Percentiles rank a stretch among this genome's conserved stretches.
phyloP scores from a whole-genome alignment of 352 stramenopile species.

The Bremia lactucae region DNA sequence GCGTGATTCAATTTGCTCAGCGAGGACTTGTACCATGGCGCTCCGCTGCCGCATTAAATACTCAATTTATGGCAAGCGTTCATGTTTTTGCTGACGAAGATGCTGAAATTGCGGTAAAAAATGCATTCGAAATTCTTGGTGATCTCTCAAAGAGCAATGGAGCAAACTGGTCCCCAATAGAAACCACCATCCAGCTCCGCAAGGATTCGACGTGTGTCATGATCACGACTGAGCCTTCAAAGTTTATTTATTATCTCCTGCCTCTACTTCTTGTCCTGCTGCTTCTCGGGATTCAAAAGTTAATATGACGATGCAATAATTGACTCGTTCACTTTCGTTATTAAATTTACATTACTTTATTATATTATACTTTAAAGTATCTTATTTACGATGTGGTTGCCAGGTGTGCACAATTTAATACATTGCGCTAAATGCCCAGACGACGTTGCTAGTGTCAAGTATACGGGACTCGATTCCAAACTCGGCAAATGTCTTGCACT shows the following conservation, averaged over 20 bases:
- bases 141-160: slow-evolving; percentile 3
- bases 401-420: slow-evolving; percentile 33
- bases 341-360: not conserved
- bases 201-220: slow-evolving; percentile 8
- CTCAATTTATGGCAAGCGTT: slow-evolving; percentile 23
- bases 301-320: slow-evolving; percentile 6
- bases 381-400: no score
- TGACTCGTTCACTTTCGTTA: not conserved
- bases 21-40: slow-evolving; percentile 35
- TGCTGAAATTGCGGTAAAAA: slow-evolving; percentile 25
- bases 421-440: slow-evolving; percentile 70
- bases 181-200: slow-evolving; percentile 12
- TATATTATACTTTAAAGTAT: no score
- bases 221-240: slow-evolving; percentile 11
- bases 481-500: slow-evolving; percentile 59
- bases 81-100: slow-evolving; percentile 47
- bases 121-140: slow-evolving; percentile 53
- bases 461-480: slow-evolving; percentile 63
- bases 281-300: slow-evolving; percentile 26
- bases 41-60: slow-evolving; percentile 12
- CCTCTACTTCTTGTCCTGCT: slow-evolving; percentile 27
- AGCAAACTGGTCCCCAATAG: slow-evolving; percentile 14
- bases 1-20: slow-evolving; percentile 31
- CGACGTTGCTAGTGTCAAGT: slow-evolving; percentile 42
- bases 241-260: slow-evolving; percentile 14